Conservation (phyloP, 1,139 yeast genomes). For the Geotrichum cucujoidarum region DNA sequence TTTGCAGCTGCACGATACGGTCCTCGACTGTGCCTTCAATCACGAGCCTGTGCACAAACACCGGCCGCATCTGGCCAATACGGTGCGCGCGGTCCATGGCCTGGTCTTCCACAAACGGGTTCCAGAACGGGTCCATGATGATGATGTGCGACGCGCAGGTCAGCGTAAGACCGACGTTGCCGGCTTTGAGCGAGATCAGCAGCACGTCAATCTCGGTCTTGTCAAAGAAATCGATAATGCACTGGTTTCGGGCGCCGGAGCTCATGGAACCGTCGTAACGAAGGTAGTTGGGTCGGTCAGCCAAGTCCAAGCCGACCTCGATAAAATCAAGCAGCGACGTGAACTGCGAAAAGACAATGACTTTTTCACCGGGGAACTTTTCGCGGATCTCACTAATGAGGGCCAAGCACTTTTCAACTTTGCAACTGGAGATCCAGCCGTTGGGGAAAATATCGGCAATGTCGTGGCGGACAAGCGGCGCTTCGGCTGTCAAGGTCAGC, state of each 20-base stretch:
- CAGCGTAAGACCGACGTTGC: conserved; percentile 86
- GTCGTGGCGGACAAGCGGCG: neutral
- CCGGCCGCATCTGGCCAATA: conserved; percentile 79
- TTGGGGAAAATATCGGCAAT: conserved; percentile 26
- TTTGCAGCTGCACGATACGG: conserved; percentile 73
- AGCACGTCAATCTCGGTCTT: conserved; percentile 50
- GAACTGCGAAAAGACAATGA: conserved; percentile 81
- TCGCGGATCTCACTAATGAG: conserved; percentile 42
- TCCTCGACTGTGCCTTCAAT: conserved; percentile 73
- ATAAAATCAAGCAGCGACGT: conserved; percentile 72
- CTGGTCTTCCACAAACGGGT: conserved; percentile 92
- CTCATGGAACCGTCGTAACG: conserved; percentile 82
- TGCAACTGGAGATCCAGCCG: conserved; percentile 39
- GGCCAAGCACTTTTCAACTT: conserved; percentile 48
- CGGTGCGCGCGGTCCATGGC: conserved; percentile 95
- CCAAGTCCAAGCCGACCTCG: conserved; percentile 50
- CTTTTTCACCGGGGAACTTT: conserved; percentile 52
- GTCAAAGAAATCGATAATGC: conserved; percentile 61
- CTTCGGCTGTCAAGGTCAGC: neutral
- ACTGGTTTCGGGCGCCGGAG: conserved; percentile 56
- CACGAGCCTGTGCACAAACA: conserved; percentile 68
- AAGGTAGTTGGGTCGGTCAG: conserved; percentile 41
- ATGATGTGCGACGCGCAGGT: conserved; percentile 93
- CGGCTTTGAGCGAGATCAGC: conserved; percentile 78
- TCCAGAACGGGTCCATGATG: conserved; percentile 93